Evolutionary conservation across 371 early-diverging fungal species (phyloP), one percentile per base, ranked within the genome.

Genomic region (Nematocida sp.): DNA sequence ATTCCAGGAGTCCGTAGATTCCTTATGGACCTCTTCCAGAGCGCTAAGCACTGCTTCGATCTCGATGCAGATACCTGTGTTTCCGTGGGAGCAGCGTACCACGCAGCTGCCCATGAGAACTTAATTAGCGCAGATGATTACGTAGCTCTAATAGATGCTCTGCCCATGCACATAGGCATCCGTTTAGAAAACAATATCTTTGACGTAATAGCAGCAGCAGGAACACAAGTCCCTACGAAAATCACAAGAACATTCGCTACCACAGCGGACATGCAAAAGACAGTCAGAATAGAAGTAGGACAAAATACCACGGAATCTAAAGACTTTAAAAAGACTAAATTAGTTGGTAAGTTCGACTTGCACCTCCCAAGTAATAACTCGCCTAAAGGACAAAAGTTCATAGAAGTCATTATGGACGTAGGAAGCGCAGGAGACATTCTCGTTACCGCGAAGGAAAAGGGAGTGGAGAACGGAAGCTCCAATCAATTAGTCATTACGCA

Each of bases 1-100:
- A 96, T 98, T 85, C 96, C 97, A 87, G 94, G 92, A 88, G 90
- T 97, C 82, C 93, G 93, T 85, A 89, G 92, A 85, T 88, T 95
- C 78, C 89, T 98, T 77, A 88, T 89, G 36, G 93, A 94, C 84
- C 90, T 87, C 86, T 97, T 97, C 87, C 90, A 92, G 84, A 93
- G 92, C 80, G 93, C 92, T 87, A 90, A 95, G 84, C 90, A 91
- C 82, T 90, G 90, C 90, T 90, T 90, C 86, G 89, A 90, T 80
- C 91, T 94, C 87, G 91, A 94, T 88, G 94, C 95, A 78, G 95
- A 94, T 85, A 95, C 95, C 84, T 91, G 93, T 65, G 91, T 96
- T 71, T 95, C 99, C 30, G 88, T 90, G 82, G 99, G 99, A 66
- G 96, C 95, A 84, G 96, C 96, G 38, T 90, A 91, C 76, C 95